Evolutionary conservation across 441 rosid species (phyloP), one percentile per base, ranked within the genome.

Genomic region (Metrosideros polymorpha): DNA sequence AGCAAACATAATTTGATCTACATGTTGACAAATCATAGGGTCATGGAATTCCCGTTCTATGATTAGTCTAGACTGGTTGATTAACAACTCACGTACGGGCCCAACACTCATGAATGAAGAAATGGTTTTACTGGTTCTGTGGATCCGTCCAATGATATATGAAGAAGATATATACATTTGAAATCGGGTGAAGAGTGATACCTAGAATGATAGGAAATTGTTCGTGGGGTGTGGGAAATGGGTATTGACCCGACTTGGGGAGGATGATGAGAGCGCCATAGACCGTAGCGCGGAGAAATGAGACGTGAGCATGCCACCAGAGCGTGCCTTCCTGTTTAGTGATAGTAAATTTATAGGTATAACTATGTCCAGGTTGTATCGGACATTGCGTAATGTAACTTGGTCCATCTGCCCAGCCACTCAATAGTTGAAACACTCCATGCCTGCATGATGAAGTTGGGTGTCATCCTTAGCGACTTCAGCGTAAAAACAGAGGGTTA

Each of bases 221-320:
- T 59, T 82, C 86, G 88, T 95, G 51, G 1, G 98, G 99, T 84
- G 92, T 92, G 4, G 95, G 96, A 85, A 95, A 97, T 1, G 99
- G 99, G 86, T 94, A 96, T 55, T 53, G 89, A 4, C 96, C 95
- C 17, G 90, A 55, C 86, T 87, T 92, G 10, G 99, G 99, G 14
- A 90, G 95, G 85, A 96, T 91, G 86, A 96, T 57, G 83, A 94
- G 91, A 6, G 97, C 99, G 8, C 99, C 99, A 9, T 87, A 0
- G 43, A 87, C 94, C 6, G 98, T 96, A 83, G 99, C 95, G 1
- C 98, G 99, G 66, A 95, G 93, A 89, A 89, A 89, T 0, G 95
- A 93, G 59, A 90, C 63, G 35, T 97, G 99, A 79, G 99, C 98
- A 49, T 97, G 99, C 98, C 99, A 97, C 99, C 99, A 96, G 5